Evolutionary conservation across 768 basidiomycete species (phyloP), one percentile per base, ranked within the genome.

Genomic region (Pisolithus albus): DNA sequence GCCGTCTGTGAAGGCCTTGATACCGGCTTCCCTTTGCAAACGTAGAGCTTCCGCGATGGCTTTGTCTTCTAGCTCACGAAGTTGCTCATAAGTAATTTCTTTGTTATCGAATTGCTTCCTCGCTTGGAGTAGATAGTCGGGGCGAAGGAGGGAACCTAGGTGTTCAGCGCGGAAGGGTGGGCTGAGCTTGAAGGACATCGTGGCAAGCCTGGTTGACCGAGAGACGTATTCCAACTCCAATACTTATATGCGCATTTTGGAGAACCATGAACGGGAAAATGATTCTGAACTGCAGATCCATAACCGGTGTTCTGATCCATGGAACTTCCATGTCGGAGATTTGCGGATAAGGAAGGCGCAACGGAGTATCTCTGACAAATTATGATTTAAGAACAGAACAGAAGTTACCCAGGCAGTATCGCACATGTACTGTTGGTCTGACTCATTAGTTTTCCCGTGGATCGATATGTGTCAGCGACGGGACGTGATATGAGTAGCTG

Each of bases 81-180:
- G 64, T 52, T 76, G 68, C 47, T 68, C 71, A 3, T 46, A 49
- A 0, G 65, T 65, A 49, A 65, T 55, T 51, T 68, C 65, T 41
- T 67, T 65, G 21, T 53, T 60, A 34, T 75, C 73, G 47, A 70
- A 67, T 36, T 64, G 59, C 32, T 45, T 64, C 26, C 72, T 65
- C 50, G 68, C 70, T 44, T 70, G 56, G 19, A 75, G 70, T 11
- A 76, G 69, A 49, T 64, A 57, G 5, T 56, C 52, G 18, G 75
- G 75, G 8, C 75, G 70, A 50, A 74, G 73, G 36, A 76, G 61
- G 7, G 73, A 75, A 34, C 75, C 75, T 8, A 75, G 53, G 55
- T 75, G 75, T 48, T 76, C 75, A 15, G 75, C 73, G 23, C 73
- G 69, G 63, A 74, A 74, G 24, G 75, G 75, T 5, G 75, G 75